Evolutionary conservation across 306 rosid genomes (phyloP), one percentile per base, ranked within the genome.

Genomic region (Amphicarpaea edgeworthii): DNA sequence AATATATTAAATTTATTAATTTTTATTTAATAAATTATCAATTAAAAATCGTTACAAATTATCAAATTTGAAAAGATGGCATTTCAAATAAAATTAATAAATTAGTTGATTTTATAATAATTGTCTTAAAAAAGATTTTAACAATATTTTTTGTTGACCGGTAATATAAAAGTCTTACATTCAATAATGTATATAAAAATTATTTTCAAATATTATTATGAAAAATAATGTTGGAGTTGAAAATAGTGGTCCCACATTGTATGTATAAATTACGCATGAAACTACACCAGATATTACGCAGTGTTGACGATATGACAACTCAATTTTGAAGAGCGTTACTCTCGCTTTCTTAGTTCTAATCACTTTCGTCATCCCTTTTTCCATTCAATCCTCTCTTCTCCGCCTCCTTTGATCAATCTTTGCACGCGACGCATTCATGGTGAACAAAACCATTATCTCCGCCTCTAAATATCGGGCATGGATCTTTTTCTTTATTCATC

Each of bases 391-490:
- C 41, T 59, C 2, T 68, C 11, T 1, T 26, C 32, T n/a, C 19
- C 12, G 4, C 6, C 20, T 5, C 11, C 38, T 6, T 3, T 12
- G 45, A 17, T 41, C 73, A 74, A 73, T 77, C 16, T 46, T 15
- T 70, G 8, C 5, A 47, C 9, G 61, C 71, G 68, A 47, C 9
- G 61, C 71, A 71, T 46, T 85, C 79, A 85, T 87, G 88, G 82
- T 54, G 58, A 78, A 86, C 80, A 21, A 77, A 60, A 73, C 81
- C 12, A 30, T 60, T 63, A 83, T 78, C 70, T 73, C 87, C 66
- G 67, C 82, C 3, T 37, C 77, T 19, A 64, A 79, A 72, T 67
- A 70, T 70, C 74, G 69, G 28, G 96, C 91, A 70, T 70, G 90
- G 81, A 68, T 79, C 47, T 47, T 68, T 68, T 58, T 59, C 24